phyloP scores from a whole-genome alignment of 129 eudicot genomes.

The Artemisia tridentata region DNA sequence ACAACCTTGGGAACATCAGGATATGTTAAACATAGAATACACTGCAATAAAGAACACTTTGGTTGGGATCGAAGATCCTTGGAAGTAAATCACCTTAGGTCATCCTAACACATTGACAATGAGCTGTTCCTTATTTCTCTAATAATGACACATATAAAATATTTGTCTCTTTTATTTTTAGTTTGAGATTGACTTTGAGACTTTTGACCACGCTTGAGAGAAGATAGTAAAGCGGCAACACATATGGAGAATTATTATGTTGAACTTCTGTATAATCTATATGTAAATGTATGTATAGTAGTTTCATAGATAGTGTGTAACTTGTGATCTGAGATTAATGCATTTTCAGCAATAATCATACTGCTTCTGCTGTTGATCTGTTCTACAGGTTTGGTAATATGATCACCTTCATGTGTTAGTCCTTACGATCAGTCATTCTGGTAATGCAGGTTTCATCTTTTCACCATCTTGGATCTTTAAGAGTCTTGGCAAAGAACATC shows the following conservation, averaged over 20 bases:
- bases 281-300: too few species aligned
- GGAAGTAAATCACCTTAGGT: slow-evolving; percentile 2
- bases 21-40: not conserved
- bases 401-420: not conserved
- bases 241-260: too few species aligned
- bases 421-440: not conserved
- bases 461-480: slow-evolving; percentile 5
- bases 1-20: not conserved
- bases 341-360: too few species aligned
- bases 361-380: too few species aligned
- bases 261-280: too few species aligned
- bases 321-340: too few species aligned
- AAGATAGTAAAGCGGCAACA: too few species aligned
- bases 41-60: not conserved
- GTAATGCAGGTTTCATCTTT: not conserved
- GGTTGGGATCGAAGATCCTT: not conserved
- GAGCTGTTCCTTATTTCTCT: not conserved
- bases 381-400: not conserved
- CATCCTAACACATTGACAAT: not conserved
- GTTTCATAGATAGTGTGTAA: too few species aligned
- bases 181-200: not conserved
- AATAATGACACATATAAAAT: too few species aligned
- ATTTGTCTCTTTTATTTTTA: not conserved
- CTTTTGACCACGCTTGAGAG: too few species aligned
- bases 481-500: not conserved